A percentile compares a stretch with the other conserved stretches of the same genome.
Evolutionary conservation across 202 grass and related monocot genomes (phyloP).

Genomic region (Carex sylvatica): DNA sequence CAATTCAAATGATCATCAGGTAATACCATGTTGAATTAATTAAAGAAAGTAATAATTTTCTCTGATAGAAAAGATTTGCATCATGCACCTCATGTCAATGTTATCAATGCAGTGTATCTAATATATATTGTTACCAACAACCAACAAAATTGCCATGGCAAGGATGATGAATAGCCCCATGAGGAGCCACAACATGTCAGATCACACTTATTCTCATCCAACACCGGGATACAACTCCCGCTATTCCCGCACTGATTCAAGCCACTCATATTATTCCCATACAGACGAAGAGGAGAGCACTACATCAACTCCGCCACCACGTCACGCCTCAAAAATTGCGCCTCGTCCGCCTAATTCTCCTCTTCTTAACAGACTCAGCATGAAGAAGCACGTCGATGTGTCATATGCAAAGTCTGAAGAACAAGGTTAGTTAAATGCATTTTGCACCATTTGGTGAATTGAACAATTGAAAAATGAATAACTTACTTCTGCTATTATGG

Average conservation of each 20-base stretch:
- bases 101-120: neutral
- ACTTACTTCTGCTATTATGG: neutral
- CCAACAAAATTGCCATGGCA: slow-evolving; percentile 16
- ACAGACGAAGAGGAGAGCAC: neutral
- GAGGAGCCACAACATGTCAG: slow-evolving; percentile 14
- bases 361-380: slow-evolving; percentile 27
- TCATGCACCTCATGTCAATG: slow-evolving; percentile 1
- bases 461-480: neutral
- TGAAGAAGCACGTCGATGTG: slow-evolving; percentile 17
- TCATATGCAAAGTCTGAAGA: slow-evolving; percentile 18
- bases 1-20: slow-evolving; percentile 8
- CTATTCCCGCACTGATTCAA: slow-evolving; percentile 3
- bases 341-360: slow-evolving; percentile 7
- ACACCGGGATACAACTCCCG: neutral
- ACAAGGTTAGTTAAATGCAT: neutral
- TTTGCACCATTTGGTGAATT: neutral
- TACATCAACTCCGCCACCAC: neutral
- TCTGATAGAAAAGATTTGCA: neutral
- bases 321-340: neutral
- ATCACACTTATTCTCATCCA: slow-evolving; percentile 24
- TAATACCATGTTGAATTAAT: neutral
- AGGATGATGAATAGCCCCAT: slow-evolving; percentile 26
- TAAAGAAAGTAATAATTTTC: neutral
- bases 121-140: neutral
- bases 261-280: slow-evolving; percentile 2